Percentiles rank a stretch among this genome's conserved stretches.
Evolutionary conservation across 768 basidiomycete species (phyloP).

Genomic region (Mycena galopus): DNA sequence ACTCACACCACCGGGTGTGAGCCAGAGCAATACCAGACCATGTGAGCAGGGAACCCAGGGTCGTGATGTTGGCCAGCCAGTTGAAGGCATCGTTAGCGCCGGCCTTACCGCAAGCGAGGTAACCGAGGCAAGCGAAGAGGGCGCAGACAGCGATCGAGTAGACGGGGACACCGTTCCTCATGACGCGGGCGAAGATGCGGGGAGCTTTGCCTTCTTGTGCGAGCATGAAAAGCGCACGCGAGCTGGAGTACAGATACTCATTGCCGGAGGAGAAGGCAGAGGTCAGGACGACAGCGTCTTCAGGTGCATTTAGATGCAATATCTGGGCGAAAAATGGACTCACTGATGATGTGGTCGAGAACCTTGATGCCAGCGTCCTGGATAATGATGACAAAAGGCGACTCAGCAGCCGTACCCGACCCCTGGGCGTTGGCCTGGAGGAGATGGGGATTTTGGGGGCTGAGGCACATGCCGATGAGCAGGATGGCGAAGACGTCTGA

Average conservation of each 20-base stretch:
- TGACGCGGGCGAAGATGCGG: constrained; percentile 56
- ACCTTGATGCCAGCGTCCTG: constrained; percentile 59
- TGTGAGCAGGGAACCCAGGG: constrained; percentile 48
- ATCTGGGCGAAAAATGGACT: not conserved
- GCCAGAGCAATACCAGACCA: constrained; percentile 59
- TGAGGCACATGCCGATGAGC: constrained; percentile 57
- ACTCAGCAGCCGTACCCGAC: constrained; percentile 46
- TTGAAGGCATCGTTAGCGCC: constrained; percentile 56
- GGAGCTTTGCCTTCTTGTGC: constrained; percentile 67
- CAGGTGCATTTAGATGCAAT: not conserved
- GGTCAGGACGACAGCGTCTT: constrained; percentile 57
- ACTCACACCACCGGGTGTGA: constrained; percentile 49
- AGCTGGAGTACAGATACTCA: constrained; percentile 65
- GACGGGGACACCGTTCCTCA: constrained; percentile 51
- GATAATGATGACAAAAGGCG: constrained; percentile 61
- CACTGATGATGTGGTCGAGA: constrained; percentile 56
- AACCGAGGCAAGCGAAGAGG: constrained; percentile 52
- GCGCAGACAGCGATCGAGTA: constrained; percentile 52
- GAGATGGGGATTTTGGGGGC: constrained; percentile 42
- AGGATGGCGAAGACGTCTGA: constrained; percentile 52
- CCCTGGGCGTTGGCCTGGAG: constrained; percentile 30
- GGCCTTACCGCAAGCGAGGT: constrained; percentile 52
- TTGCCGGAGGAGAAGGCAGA: constrained; percentile 71
- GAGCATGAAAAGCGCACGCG: constrained; percentile 64
- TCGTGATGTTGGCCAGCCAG: constrained; percentile 58